Base-by-base conservation (phyloP, 345 rosid species). In the Physaria fendleri region DNA sequence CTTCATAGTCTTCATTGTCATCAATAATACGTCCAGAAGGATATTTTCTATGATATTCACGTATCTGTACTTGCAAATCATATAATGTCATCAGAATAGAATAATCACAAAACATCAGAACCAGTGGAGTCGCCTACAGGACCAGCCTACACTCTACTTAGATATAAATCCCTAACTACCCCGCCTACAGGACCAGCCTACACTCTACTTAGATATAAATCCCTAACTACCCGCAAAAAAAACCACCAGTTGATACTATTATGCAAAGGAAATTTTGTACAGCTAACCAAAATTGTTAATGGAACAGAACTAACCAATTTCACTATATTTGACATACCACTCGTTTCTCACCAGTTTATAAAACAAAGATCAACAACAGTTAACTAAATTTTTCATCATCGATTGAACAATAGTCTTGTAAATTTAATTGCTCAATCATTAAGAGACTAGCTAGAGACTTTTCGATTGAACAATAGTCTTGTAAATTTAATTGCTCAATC, bases 1-100 rank as follows among this genome's bases (percentile, higher is more conserved):
- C 82, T 68, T 94, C 99, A 32, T 74, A 57, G 68, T 87, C 95
- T 46, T 83, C 97, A 37, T 68, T 71, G 24, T 76, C 66, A 79
- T 90, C 99, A 56, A 82, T 81, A 51, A 85, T 79, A 11, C 81
- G 88, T 2, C 93, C 95, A 68, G 93, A 85, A 0, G 91, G 93
- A 74, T 94, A 87, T 73, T 71, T 87, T 71, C 82, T 85, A 42
- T 94, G 96, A 67, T 90, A 94, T 59, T 94, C 97, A 27, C 97
- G 68, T 28, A 69, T 69, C 74, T 72, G 14, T 8, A 30, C 15
- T 39, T 22, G 44, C 58, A 55, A 4, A 17, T 37, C 57, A 8
- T 15, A 44, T 20, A 0, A 8, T 40, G 23, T 33, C 39, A 24
- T 17, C 60, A 51, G n/a, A n/a, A n/a, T n/a, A n/a, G n/a, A n/a